phyloP scores from a whole-genome alignment of 345 rosid species.

The thale cress (Arabidopsis thaliana) region DNA sequence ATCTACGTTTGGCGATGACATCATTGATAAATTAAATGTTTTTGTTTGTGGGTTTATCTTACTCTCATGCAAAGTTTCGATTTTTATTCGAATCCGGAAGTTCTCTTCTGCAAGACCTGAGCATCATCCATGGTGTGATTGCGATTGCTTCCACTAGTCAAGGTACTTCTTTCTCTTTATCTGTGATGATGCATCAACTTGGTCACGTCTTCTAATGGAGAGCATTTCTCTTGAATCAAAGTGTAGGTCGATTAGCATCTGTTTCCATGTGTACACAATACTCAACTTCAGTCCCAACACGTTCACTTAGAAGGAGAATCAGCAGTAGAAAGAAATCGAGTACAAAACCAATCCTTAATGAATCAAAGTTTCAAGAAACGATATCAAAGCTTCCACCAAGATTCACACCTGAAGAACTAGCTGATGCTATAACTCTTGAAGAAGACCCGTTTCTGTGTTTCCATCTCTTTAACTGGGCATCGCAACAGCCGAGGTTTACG shows the following conservation, averaged over 20 bases:
- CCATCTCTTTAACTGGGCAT: constrained; percentile 84
- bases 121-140: constrained; percentile 52
- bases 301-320: constrained; percentile 66
- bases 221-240: constrained; percentile 8
- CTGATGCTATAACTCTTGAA: constrained; percentile 58
- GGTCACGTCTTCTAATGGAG: background rate
- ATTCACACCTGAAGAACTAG: constrained; percentile 72
- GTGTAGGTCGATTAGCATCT: constrained; percentile 1
- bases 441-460: constrained; percentile 75
- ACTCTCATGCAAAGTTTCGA: background rate
- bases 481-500: constrained; percentile 77
- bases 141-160: constrained; percentile 56
- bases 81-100: constrained; percentile 33
- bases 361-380: constrained; percentile 55
- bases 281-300: constrained; percentile 59
- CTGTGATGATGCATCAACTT: background rate
- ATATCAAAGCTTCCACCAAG: constrained; percentile 70
- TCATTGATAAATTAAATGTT: background rate
- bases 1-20: background rate
- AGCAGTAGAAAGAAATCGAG: constrained; percentile 61
- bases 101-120: constrained; percentile 37
- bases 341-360: constrained; percentile 59
- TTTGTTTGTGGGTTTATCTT: constrained; percentile 8
- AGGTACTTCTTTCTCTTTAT: constrained; percentile 50
- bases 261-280: constrained; percentile 43